These are phyloP conservation scores for Naganishia sp. DNA, from an alignment of 1,284 basidiomycete species.

Conservation along the genomic window DNA sequence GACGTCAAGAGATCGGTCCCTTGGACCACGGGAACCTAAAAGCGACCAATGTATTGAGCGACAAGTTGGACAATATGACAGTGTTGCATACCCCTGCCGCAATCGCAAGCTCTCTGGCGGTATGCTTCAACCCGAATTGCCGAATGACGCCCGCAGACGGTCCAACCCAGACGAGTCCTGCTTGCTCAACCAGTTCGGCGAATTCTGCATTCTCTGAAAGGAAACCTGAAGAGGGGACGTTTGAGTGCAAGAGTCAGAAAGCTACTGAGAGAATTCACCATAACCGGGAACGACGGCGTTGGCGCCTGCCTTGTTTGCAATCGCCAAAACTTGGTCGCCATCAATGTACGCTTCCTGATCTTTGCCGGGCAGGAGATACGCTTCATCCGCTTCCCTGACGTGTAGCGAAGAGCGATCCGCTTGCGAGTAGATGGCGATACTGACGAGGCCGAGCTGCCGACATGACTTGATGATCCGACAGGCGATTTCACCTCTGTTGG, in stretches of 20 bases:
- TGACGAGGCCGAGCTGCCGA: constrained; percentile 81
- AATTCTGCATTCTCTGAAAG: constrained; percentile 67
- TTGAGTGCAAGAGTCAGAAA: background rate
- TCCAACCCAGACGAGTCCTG: constrained; percentile 64
- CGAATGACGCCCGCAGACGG: constrained; percentile 61
- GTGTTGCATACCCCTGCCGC: constrained; percentile 55
- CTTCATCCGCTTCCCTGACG: constrained; percentile 58
- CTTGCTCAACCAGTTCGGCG: constrained; percentile 58
- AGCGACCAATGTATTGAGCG: background rate
- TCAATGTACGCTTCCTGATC: constrained; percentile 41
- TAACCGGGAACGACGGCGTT: constrained; percentile 41
- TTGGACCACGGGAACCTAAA: constrained; percentile 58
- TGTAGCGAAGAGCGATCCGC: constrained; percentile 77
- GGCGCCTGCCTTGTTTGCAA: constrained; percentile 38
- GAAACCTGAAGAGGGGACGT: constrained; percentile 57
- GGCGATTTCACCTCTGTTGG: constrained; percentile 92
- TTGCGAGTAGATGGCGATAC: constrained; percentile 86
- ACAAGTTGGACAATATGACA: background rate
- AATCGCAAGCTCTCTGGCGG: constrained; percentile 60
- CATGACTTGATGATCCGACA: constrained; percentile 88
- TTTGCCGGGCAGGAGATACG: constrained; percentile 44
- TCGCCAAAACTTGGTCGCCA: constrained; percentile 37
- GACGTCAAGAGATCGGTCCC: constrained; percentile 60
- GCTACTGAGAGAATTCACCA: constrained; percentile 32
- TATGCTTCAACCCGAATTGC: constrained; percentile 66